phyloP scores from a whole-genome alignment of 164 flowering plant species.

The Piper longum region DNA sequence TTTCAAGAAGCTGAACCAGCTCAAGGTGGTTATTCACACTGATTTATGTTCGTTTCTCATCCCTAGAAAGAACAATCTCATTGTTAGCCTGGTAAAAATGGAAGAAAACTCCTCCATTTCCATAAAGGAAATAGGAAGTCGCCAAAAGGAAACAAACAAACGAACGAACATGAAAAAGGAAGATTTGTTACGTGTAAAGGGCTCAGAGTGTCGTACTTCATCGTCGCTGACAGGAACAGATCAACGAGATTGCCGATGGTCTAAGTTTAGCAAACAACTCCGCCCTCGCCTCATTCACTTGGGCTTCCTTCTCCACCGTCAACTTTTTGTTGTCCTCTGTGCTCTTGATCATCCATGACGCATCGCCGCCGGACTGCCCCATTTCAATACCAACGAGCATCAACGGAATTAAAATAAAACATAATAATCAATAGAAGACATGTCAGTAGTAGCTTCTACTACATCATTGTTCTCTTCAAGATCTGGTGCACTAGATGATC shows the following conservation, averaged over 20 bases:
- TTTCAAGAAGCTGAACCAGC: slow-evolving; percentile 90
- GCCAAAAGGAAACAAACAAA: not conserved
- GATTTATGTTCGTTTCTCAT: slow-evolving; percentile 46
- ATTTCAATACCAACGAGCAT: not conserved
- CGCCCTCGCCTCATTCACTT: slow-evolving; percentile 48
- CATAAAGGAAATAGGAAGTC: slow-evolving; percentile 1
- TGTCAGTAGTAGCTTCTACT: slow-evolving; percentile 32
- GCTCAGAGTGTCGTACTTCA: slow-evolving; percentile 34
- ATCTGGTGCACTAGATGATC: slow-evolving; percentile 24
- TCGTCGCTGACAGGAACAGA: slow-evolving; percentile 68
- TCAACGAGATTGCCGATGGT: slow-evolving; percentile 81
- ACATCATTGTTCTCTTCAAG: slow-evolving; percentile 18
- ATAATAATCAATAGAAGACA: not conserved
- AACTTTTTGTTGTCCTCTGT: slow-evolving; percentile 54
- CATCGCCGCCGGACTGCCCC: slow-evolving; percentile 50
- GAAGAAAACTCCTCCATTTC: not conserved
- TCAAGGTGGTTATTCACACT: slow-evolving; percentile 83
- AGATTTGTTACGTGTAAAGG: not conserved
- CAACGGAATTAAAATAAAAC: not conserved
- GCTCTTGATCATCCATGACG: slow-evolving; percentile 34
- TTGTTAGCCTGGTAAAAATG: slow-evolving; percentile 53
- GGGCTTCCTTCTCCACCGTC: slow-evolving; percentile 46
- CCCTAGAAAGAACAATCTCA: slow-evolving; percentile 57
- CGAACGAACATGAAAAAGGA: not conserved
- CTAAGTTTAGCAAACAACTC: slow-evolving; percentile 34